Evolutionary conservation across 306 rosid genomes (phyloP).

Genomic region (Senna tora): DNA sequence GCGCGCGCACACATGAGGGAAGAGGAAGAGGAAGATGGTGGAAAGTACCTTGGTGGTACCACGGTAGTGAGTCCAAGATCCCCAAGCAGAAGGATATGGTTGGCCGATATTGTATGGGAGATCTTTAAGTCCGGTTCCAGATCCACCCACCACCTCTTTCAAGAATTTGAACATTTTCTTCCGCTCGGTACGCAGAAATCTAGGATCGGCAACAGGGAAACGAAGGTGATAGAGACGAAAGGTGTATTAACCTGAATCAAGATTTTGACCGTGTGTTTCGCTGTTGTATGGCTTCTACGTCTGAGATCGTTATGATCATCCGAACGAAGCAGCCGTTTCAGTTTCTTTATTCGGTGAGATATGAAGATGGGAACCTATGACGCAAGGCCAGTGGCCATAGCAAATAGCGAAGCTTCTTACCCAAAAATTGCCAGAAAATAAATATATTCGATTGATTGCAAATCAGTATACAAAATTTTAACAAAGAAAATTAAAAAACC

Average conservation of each 20-base stretch:
- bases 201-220: neutral
- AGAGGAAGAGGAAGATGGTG: neutral
- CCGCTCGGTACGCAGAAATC: neutral
- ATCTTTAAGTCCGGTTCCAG: slow-evolving; percentile 85
- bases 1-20: too few species aligned
- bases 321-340: neutral
- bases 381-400: neutral
- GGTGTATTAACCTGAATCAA: neutral
- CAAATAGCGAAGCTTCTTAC: neutral
- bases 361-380: neutral
- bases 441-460: too few species aligned
- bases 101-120: slow-evolving; percentile 92
- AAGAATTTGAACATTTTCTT: slow-evolving; percentile 72
- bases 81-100: slow-evolving; percentile 90
- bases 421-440: neutral
- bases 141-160: slow-evolving; percentile 97
- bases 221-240: neutral
- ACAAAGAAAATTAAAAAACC: too few species aligned
- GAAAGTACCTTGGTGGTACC: slow-evolving; percentile 78
- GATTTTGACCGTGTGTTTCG: neutral
- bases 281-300: neutral
- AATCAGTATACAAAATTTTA: too few species aligned
- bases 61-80: slow-evolving; percentile 93
- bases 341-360: neutral
- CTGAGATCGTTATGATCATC: neutral